phyloP scores from a whole-genome alignment of 106 monocot species.

The Allium sativum region DNA sequence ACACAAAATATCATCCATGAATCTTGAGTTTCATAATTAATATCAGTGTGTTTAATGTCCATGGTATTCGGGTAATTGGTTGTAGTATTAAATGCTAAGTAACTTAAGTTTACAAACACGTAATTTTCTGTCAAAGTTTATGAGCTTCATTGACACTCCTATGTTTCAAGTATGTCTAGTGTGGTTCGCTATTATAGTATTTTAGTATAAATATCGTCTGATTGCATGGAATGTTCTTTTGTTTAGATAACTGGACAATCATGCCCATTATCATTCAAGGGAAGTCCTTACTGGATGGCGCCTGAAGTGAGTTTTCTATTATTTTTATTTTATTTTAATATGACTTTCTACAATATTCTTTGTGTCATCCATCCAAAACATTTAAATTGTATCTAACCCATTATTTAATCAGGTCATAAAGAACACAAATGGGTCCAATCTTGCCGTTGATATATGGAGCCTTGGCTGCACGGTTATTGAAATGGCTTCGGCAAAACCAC shows the following conservation, averaged over 20 bases:
- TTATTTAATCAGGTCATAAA: constrained; percentile 64
- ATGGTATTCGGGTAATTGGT: no score
- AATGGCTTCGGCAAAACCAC: constrained; percentile 99
- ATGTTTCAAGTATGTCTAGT: no score
- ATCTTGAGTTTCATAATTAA: no score
- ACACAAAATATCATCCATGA: no score
- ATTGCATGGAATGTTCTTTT: background rate
- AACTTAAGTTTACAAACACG: no score
- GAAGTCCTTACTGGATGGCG: constrained; percentile 99
- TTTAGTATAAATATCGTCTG: background rate
- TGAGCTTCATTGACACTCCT: no score
- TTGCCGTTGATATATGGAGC: constrained; percentile 98
- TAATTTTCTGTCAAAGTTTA: no score
- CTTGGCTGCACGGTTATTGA: constrained; percentile 96
- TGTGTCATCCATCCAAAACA: background rate
- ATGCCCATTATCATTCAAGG: constrained; percentile 92
- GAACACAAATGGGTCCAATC: constrained; percentile 83
- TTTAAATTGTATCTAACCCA: constrained; percentile 2
- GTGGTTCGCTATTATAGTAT: background rate
- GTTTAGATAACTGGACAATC: constrained; percentile 81
- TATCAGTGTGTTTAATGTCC: no score
- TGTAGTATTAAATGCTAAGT: no score
- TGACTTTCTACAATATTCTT: background rate
- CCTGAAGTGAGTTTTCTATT: constrained; percentile 60
- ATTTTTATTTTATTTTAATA: background rate